phyloP scores from a whole-genome alignment of 2,329 filamentous ascomycete genomes.

The Fusarium luffae region DNA sequence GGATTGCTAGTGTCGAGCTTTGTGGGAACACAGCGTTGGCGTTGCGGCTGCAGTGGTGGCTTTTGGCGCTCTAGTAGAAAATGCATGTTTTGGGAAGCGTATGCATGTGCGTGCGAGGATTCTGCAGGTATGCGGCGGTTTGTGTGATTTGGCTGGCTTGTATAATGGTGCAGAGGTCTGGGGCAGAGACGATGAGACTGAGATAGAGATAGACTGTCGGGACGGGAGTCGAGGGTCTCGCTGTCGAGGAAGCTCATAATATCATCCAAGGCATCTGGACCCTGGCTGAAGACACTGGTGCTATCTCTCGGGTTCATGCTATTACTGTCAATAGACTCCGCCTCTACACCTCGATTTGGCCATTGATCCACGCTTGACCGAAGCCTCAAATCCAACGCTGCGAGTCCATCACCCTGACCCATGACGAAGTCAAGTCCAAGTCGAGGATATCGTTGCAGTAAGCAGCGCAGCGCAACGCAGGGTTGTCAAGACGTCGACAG shows the following conservation, averaged over 20 bases:
- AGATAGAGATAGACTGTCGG: conserved; percentile 36
- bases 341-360: conserved; percentile 23
- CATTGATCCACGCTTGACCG: conserved; percentile 36
- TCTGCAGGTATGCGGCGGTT: conserved; percentile 30
- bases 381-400: conserved; percentile 37
- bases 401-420: conserved; percentile 41
- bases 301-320: conserved; percentile 26
- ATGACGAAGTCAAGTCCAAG: conserved; percentile 39
- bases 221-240: conserved; percentile 42
- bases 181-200: conserved; percentile 32
- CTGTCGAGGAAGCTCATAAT: conserved; percentile 45
- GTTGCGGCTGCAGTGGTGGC: conserved; percentile 28
- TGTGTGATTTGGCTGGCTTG: conserved; percentile 21
- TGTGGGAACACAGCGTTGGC: conserved; percentile 22
- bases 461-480: conserved; percentile 25
- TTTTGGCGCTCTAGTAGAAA: conserved; percentile 29
- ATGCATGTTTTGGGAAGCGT: conserved; percentile 33
- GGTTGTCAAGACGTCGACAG: conserved; percentile 38
- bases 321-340: conserved; percentile 28
- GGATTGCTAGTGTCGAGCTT: conserved; percentile 25
- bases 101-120: conserved; percentile 34
- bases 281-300: conserved; percentile 30
- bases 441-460: conserved; percentile 23
- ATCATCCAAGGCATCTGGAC: conserved; percentile 36
- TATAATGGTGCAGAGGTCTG: conserved; percentile 37